Evolutionary conservation across 257 asterid species (phyloP), one percentile per base, ranked within the genome.

Genomic region (Striga asiatica): DNA sequence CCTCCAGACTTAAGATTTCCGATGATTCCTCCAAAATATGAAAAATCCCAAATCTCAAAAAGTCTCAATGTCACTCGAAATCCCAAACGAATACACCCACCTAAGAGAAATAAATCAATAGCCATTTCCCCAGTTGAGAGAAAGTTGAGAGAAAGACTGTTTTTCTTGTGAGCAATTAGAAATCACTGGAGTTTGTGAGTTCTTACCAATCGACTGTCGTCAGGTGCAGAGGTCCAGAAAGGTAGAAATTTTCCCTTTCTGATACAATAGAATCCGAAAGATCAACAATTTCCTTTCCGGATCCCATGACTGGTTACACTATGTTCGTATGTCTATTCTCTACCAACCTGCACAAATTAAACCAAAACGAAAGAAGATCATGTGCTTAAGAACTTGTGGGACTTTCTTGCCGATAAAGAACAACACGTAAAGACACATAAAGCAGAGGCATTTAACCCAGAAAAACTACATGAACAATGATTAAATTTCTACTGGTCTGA

Each of bases 161-260:
- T 19, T 5, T n/a, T 12, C 47, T 41, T 41, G 47, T 41, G 16
- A 41, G 16, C 6, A 16, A 41, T 38, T 12, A 16, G 2, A 9
- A 5, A 3, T 14, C 7, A 14, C 5, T n/a, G 21, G 19, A 39
- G 37, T 24, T 4, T n/a, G n/a, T n/a, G 21, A 47, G 45, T 11
- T 13, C 77, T 68, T 70, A 89, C 98, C 98, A 89, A 76, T 89
- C 93, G 56, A 78, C 61, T 58, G 66, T 32, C 34, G 88, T 79
- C 54, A 89, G 77, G 66, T 86, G 81, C 66, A 70, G 37, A 32
- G 98, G 98, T 54, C 98, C 98, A 0, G 83, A 79, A 11, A 76
- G 62, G 34, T 74, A 49, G 32, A 81, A 89, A 43, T 35, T 54
- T 42, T 89, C 95, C 71, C 94, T 83, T 54, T 83, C 96, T 6